phyloP scores from a whole-genome alignment of 2,329 filamentous ascomycete genomes.

The Fusarium scirpi region DNA sequence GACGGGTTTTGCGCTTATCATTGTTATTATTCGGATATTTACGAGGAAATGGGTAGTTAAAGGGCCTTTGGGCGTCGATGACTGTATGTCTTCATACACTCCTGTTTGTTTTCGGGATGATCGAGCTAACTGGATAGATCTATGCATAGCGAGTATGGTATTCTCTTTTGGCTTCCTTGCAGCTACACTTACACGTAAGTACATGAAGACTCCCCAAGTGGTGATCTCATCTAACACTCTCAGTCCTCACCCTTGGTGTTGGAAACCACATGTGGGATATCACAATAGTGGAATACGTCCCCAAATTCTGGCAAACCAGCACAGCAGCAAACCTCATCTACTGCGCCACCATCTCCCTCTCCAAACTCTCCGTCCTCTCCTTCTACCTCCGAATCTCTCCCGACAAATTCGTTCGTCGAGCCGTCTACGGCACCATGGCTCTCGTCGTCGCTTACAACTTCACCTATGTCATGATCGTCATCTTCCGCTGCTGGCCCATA shows the following conservation, averaged over 20 bases:
- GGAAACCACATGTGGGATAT: slow-evolving; percentile 50
- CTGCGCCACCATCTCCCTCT: slow-evolving; percentile 53
- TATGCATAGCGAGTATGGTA: slow-evolving; percentile 42
- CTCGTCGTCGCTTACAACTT: slow-evolving; percentile 56
- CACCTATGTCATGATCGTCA: slow-evolving; percentile 54
- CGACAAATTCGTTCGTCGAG: slow-evolving; percentile 37
- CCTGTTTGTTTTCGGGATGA: too few relatives aligned
- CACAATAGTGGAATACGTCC: slow-evolving; percentile 32
- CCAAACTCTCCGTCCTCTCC: slow-evolving; percentile 60
- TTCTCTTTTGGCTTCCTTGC: slow-evolving; percentile 45
- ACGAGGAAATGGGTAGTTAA: slow-evolving; percentile 48
- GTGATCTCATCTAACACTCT: too few relatives aligned
- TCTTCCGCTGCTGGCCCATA: slow-evolving; percentile 58
- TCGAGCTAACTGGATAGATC: slow-evolving; percentile 29
- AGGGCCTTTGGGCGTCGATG: slow-evolving; percentile 45
- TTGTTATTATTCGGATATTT: slow-evolving; percentile 44
- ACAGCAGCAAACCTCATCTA: slow-evolving; percentile 57
- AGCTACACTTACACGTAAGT: slow-evolving; percentile 42
- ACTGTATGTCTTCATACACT: slow-evolving; percentile 16
- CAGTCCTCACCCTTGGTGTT: slow-evolving; percentile 44
- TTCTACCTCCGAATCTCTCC: slow-evolving; percentile 59
- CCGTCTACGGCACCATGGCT: slow-evolving; percentile 46
- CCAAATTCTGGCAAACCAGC: slow-evolving; percentile 47
- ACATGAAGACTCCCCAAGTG: too few relatives aligned
- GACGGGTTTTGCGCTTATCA: slow-evolving; percentile 40